Evolutionary conservation across 169 alveolate species (phyloP), one percentile per base, ranked within the genome.

Genomic region (Sarcocystis neurona): DNA sequence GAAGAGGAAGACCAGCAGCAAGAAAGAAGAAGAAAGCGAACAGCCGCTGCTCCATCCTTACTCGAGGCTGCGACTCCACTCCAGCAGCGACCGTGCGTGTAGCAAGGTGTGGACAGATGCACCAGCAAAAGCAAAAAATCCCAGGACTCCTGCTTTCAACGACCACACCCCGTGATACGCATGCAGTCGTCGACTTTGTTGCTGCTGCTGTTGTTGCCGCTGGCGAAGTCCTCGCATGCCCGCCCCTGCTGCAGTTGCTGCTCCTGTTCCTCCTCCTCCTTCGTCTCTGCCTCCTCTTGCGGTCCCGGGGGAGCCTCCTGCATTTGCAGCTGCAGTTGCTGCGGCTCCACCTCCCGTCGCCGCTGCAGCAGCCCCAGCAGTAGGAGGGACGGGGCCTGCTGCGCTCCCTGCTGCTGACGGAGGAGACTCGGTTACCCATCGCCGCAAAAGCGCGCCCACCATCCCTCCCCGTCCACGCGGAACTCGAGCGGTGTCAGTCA

Each of bases 21-120:
- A n/a, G n/a, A n/a, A n/a, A n/a, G n/a, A n/a, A n/a, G n/a, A n/a
- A n/a, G n/a, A n/a, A n/a, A n/a, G n/a, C n/a, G n/a, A n/a, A n/a
- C n/a, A n/a, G n/a, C n/a, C n/a, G n/a, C n/a, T n/a, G n/a, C n/a
- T n/a, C n/a, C n/a, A n/a, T n/a, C n/a, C 82, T 72, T 39, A 72
- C 82, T 72, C 82, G 56, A 41, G 27, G 0, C 58, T 30, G 23
- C 46, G 47, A 18, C 20, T 72, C 82, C 82, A 72, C 27, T 43
- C 58, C 37, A 32, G 10, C 18, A 72, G 82, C 1, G 82, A 41
- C 34, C 58, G 39, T 56, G 82, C 41, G 56, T 12, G 39, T 56
- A 72, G 34, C 37, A 72, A 53, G 3, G 82, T 39, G 56, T 72
- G 82, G 3, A 72, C 82, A 39, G 58, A 72, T 39, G 82, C 82